Evolutionary conservation across 768 basidiomycete genomes (phyloP), one percentile per base, ranked within the genome.

Genomic region (Roridomyces roridus): DNA sequence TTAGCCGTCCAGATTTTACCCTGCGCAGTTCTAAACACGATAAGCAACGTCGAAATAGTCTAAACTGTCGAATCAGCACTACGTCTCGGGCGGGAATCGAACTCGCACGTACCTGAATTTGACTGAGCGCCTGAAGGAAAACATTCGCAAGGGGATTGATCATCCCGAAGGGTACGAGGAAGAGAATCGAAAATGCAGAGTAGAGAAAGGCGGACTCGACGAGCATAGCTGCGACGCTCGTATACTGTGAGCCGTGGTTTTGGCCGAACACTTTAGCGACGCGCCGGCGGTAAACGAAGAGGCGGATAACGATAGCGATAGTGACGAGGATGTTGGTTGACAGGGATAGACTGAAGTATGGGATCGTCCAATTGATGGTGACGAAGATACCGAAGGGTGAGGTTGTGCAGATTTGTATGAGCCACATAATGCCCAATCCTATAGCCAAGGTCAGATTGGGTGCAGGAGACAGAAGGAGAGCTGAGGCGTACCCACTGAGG

Each of bases 131-230:
- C 25, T 50, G 28, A 10, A 50, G 15, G 6, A 39, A 50, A 25
- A 50, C 8, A 18, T 36, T 18, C 21, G 21, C 20, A 8, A 50
- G 14, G 20, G 48, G 29, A 25, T 37, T 28, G 15, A 17, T 18
- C 17, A 36, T 40, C 20, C 23, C 28, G 24, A 50, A 50, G 3
- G 48, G n/a, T n/a, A n/a, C n/a, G n/a, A n/a, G n/a, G n/a, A n/a
- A n/a, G n/a, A n/a, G n/a, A n/a, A n/a, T n/a, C 29, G 35, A 50
- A 14, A 25, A 50, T 15, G 48, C 35, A 18, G 34, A 50, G 48
- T n/a, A 50, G 34, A 50, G 14, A 36, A 35, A 28, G 25, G 26
- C 48, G 35, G 48, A 50, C 25, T 50, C 48, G 9, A 50, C 48
- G 25, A 50, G 10, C 48, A 50, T 50, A 15, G 48, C 48, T 18